Evolutionary conservation across 2,329 filamentous ascomycete genomes (phyloP), one percentile per base, ranked within the genome.

Genomic region (Sporothrix dimorphospora): DNA sequence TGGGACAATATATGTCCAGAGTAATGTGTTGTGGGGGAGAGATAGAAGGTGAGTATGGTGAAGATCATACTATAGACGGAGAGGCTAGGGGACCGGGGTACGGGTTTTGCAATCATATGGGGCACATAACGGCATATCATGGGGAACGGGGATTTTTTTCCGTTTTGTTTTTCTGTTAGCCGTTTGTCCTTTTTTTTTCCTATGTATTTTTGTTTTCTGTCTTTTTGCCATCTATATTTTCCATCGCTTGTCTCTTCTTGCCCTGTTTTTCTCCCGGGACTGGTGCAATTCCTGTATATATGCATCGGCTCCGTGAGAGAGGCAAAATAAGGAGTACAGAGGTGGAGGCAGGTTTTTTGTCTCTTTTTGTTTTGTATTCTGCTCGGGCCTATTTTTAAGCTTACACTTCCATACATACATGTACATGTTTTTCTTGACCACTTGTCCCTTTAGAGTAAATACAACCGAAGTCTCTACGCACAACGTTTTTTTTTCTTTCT

Each of bases 31-130:
- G 53, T 24, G 34, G 21, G 21, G 21, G 40, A 42, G 59, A 40
- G 55, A 2, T 30, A 38, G 16, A 34, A 8, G 30, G 8, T 1
- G 51, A 27, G 4, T 14, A 38, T 7, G 49, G 49, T 38, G 27
- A 63, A 42, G n/a, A 47, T 27, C 30, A 66, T 7, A 45, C 6
- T 47, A 66, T 66, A 66, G 61, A 66, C 40, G 61, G 61, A 12
- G 40, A 45, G 57, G 38, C 24, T 30, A 65, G 40, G 38, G 21
- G 21, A 42, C 34, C 59, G 8, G 59, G 59, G 9, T 16, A 4
- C 6, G 21, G 61, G 42, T 45, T 45, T 45, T 45, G 59, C 63
- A 66, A 45, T 4, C 34, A 34, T 49, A 49, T 49, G 42, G 16
- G 42, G 45, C 16, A 34, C 27, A 47, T 34, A 11, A 3, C 42